Evolutionary conservation across 805 yeast genomes (phyloP).

Genomic region (Candida easanensis): DNA sequence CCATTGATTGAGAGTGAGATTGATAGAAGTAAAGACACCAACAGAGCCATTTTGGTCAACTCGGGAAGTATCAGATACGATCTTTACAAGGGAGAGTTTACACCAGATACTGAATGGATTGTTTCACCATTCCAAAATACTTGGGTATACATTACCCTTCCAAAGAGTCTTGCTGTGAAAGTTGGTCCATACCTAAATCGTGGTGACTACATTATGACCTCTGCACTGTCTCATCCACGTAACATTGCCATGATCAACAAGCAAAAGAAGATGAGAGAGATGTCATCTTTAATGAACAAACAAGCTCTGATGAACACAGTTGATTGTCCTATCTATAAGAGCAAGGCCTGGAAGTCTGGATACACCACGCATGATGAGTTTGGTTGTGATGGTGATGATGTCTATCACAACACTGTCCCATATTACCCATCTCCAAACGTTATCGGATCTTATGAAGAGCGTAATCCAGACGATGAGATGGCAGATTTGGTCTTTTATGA

Average conservation of each 20-base stretch:
- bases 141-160: constrained; percentile 69
- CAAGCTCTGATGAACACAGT: too few species aligned
- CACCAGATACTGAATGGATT: constrained; percentile 73
- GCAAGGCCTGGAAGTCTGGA: constrained; percentile 50
- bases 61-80: constrained; percentile 90
- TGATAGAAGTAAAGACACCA: constrained; percentile 11
- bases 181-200: constrained; percentile 58
- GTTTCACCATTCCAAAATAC: constrained; percentile 82
- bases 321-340: constrained; percentile 15
- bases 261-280: neutral
- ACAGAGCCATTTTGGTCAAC: constrained; percentile 64
- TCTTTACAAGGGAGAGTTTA: constrained; percentile 78
- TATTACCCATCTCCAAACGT: constrained; percentile 75
- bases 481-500: constrained; percentile 79
- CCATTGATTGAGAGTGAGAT: constrained; percentile 38
- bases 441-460: constrained; percentile 46
- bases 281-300: neutral
- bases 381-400: constrained; percentile 87
- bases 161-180: constrained; percentile 51
- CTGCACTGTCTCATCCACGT: constrained; percentile 20
- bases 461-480: constrained; percentile 24
- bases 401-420: constrained; percentile 58
- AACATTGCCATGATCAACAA: neutral
- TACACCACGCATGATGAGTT: constrained; percentile 80
- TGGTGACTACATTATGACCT: constrained; percentile 41